phyloP scores from a whole-genome alignment of 352 stramenopile species.

The Aphanomyces stellatus region DNA sequence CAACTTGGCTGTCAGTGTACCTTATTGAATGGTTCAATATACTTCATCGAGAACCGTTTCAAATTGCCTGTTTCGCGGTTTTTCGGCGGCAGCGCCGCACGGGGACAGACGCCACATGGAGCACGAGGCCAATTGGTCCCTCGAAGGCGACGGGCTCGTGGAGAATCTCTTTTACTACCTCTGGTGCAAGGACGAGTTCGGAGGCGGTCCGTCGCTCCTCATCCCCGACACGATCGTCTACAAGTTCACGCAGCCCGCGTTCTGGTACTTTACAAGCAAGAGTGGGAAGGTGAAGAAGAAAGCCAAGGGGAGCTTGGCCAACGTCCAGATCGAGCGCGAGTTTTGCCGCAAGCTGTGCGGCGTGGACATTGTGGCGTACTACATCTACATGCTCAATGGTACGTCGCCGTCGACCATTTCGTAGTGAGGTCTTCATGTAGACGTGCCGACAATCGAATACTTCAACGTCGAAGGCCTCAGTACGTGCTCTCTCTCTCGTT shows the following conservation, averaged over 20 bases:
- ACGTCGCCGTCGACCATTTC: not conserved
- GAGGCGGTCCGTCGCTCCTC: constrained; percentile 60
- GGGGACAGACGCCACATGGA: no score
- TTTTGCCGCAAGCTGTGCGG: constrained; percentile 81
- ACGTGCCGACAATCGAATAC: constrained; percentile 86
- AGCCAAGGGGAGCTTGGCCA: constrained; percentile 85
- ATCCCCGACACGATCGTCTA: constrained; percentile 93
- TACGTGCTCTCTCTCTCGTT: not conserved
- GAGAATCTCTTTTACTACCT: constrained; percentile 87
- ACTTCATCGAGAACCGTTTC: constrained; percentile 1
- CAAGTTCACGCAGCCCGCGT: constrained; percentile 83
- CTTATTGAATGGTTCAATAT: no score
- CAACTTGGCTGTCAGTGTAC: no score
- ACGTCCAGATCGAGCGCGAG: constrained; percentile 89
- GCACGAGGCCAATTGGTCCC: constrained; percentile 24
- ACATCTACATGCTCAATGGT: constrained; percentile 40
- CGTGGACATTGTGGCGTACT: constrained; percentile 89
- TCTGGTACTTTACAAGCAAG: constrained; percentile 94
- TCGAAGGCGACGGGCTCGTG: constrained; percentile 82
- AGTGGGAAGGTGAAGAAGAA: constrained; percentile 88
- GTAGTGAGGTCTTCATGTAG: not conserved
- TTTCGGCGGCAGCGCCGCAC: no score
- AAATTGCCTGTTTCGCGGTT: no score
- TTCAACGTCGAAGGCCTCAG: constrained; percentile 78
- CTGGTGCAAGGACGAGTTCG: constrained; percentile 89